Evolutionary conservation across 78 protist species (phyloP), one percentile per base, ranked within the genome.

Genomic region (Bodo saltans): DNA sequence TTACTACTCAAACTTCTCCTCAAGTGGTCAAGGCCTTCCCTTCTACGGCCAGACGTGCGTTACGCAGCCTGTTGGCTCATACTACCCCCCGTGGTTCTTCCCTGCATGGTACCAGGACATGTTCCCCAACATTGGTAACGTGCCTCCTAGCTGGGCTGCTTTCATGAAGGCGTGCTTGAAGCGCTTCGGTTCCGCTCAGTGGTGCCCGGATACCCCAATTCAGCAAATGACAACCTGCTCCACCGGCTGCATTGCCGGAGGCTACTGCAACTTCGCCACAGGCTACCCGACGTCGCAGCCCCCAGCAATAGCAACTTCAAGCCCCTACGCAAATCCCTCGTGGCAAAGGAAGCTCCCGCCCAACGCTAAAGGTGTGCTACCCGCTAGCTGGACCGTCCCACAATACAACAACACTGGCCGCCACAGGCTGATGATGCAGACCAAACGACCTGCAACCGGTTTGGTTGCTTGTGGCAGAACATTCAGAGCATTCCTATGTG

Each of bases 251-350:
- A 23, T 47, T 17, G 17, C n/a, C 60, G 60, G 60, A 8, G 60
- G n/a, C 60, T 17, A 47, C n/a, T 47, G 60, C 60, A 8, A 17
- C 17, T 47, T 8, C n/a, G 17, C 8, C 60, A 47, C n/a, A 8
- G 60, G 60, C n/a, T 47, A 47, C 60, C 60, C 60, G 60, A 47
- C 60, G 60, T 47, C 60, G 60, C 60, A 47, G 60, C 60, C 60
- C n/a, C 60, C 60, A 17, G n/a, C n/a, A 8, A 17, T 8, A 17
- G n/a, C 60, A 17, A 17, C 17, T 8, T 23, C n/a, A 8, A 47
- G 60, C 60, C 60, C 60, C n/a, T 47, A 47, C 60, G 17, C 8
- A 17, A 17, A 47, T 17, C 60, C 60, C n/a, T 47, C 60, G 60
- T 47, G 60, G 60, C 60, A 47, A 17, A 47, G 17, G 60, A 47